Evolutionary conservation across 495 filamentous ascomycete genomes (phyloP).

Genomic region (Mytilinidion resinicola): DNA sequence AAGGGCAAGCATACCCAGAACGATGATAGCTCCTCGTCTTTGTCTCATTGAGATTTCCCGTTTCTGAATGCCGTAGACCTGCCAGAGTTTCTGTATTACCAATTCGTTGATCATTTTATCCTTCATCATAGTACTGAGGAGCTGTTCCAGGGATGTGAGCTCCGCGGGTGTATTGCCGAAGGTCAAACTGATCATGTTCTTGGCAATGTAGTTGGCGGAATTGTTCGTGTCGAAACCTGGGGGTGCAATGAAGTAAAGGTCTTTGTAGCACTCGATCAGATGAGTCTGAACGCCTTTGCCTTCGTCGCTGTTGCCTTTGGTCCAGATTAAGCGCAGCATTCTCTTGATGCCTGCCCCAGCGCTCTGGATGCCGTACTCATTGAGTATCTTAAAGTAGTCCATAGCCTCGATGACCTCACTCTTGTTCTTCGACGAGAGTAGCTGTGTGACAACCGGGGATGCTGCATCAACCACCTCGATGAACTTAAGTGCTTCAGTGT

Average conservation of each 20-base stretch:
- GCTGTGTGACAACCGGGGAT: constrained; percentile 69
- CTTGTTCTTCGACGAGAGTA: constrained; percentile 91
- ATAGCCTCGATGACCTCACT: constrained; percentile 97
- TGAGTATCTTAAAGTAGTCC: constrained; percentile 92
- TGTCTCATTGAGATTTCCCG: constrained; percentile 91
- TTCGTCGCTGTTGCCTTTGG: constrained; percentile 97
- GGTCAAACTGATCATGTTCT: constrained; percentile 98
- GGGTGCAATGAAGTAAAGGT: constrained; percentile 91
- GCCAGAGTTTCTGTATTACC: constrained; percentile 90
- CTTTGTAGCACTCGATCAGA: constrained; percentile 93
- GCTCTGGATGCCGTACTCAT: constrained; percentile 91
- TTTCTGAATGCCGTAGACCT: constrained; percentile 90
- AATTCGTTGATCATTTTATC: constrained; percentile 76
- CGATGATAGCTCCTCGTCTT: constrained; percentile 86
- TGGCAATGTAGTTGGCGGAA: constrained; percentile 88
- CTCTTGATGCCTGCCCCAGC: constrained; percentile 81
- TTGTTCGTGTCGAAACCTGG: constrained; percentile 82
- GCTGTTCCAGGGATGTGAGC: constrained; percentile 88
- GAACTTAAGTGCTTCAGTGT: constrained; percentile 84
- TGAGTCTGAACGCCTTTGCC: constrained; percentile 97
- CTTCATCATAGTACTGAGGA: constrained; percentile 96
- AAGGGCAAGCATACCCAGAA: constrained; percentile 92
- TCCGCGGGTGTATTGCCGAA: constrained; percentile 92
- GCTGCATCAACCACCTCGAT: constrained; percentile 87
- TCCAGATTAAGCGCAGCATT: constrained; percentile 97